Evolutionary conservation across 2,329 filamentous ascomycete genomes (phyloP).

Genomic region (Penicillium sp.): DNA sequence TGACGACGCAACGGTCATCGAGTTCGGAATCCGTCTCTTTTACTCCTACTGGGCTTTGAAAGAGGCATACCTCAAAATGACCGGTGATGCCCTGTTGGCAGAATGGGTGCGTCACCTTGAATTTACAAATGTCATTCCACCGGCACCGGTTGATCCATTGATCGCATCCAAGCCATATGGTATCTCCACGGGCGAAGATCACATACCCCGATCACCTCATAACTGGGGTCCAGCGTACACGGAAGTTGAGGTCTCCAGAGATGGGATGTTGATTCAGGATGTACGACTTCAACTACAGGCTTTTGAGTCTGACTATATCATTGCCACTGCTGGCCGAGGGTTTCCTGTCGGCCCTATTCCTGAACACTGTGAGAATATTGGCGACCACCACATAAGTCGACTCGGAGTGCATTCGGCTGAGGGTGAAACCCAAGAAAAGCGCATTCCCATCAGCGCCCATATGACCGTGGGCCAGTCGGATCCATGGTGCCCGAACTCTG

Average conservation of each 20-base stretch:
- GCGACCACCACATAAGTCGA: conserved; percentile 16
- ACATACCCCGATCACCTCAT: conserved; percentile 18
- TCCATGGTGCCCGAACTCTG: conserved; percentile 23
- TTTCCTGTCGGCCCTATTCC: conserved; percentile 23
- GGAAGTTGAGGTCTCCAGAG: conserved; percentile 57
- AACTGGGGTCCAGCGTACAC: conserved; percentile 47
- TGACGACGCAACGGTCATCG: conserved; percentile 45
- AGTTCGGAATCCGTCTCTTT: conserved; percentile 64
- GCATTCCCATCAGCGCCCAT: conserved; percentile 24
- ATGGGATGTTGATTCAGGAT: conserved; percentile 55
- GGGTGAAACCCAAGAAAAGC: conserved; percentile 4
- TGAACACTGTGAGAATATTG: conserved; percentile 7
- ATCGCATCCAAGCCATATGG: conserved; percentile 16
- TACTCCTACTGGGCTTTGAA: conserved; percentile 70
- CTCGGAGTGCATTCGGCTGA: conserved; percentile 3
- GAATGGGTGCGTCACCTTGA: conserved; percentile 66
- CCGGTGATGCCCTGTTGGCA: conserved; percentile 67
- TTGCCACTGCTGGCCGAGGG: conserved; percentile 57
- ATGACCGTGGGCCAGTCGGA: conserved; percentile 27
- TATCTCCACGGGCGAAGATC: conserved; percentile 5
- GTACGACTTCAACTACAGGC: conserved; percentile 64
- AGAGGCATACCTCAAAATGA: conserved; percentile 71
- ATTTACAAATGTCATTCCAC: conserved; percentile 63
- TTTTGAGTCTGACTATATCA: conserved; percentile 64
- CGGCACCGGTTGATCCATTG: conserved; percentile 37